Evolutionary conservation across 2,329 filamentous ascomycete species (phyloP).

Genomic region (Penicillium freii): DNA sequence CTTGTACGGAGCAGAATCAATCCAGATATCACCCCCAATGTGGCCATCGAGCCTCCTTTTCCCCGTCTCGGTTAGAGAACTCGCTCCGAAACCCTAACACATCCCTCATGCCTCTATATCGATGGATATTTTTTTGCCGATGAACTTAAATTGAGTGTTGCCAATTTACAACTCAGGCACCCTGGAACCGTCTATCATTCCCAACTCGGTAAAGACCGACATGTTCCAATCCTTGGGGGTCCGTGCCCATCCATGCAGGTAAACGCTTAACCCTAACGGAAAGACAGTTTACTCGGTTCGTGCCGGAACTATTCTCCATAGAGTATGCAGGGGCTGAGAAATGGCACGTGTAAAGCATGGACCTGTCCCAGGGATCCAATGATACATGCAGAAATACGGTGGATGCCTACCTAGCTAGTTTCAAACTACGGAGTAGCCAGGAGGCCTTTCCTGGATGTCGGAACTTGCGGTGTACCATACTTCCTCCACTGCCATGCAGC

Average conservation of each 20-base stretch:
- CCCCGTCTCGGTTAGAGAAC: slow-evolving; percentile 1
- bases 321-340: not conserved
- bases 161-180: not conserved
- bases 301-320: slow-evolving; percentile 7
- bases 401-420: not conserved
- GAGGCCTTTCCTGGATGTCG: not conserved
- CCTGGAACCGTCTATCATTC: not conserved
- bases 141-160: not conserved
- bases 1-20: not conserved
- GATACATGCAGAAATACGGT: not conserved
- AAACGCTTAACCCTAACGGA: slow-evolving; percentile 5
- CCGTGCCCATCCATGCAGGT: not conserved
- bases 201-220: not conserved
- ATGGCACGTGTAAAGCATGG: not conserved
- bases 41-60: not conserved
- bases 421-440: not conserved
- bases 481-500: not conserved
- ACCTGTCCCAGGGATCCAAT: not conserved
- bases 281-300: slow-evolving; percentile 3
- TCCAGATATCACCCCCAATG: not conserved
- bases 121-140: not conserved
- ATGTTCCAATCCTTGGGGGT: not conserved
- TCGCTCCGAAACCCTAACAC: not conserved
- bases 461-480: not conserved
- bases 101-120: not conserved